Percentiles rank a stretch among this genome's conserved stretches.
These are phyloP conservation scores for Hyphodiscus sp. DNA, from an alignment of 2,329 filamentous ascomycete genomes.

Conservation along the genomic window DNA sequence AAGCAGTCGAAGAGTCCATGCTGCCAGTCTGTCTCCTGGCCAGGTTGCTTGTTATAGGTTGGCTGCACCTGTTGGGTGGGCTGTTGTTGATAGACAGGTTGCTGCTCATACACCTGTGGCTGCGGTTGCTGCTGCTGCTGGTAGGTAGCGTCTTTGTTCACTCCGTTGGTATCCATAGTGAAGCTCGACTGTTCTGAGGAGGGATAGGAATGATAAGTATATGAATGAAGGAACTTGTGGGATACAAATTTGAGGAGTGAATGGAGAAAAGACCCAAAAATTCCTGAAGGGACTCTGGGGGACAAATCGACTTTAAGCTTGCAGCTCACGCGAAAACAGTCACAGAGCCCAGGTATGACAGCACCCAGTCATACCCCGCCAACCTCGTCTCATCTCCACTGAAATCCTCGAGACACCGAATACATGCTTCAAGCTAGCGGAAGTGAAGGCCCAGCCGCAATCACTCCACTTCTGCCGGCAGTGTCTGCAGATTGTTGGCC, in stretches of 20 bases:
- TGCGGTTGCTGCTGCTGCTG: too few relatives aligned
- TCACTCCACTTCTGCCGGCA: background rate
- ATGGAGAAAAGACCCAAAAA: background rate
- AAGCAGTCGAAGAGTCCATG: conserved; percentile 21
- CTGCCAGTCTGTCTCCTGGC: conserved; percentile 14
- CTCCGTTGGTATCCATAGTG: background rate
- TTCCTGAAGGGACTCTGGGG: background rate
- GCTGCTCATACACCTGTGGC: background rate
- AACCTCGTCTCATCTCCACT: background rate
- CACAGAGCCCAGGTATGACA: background rate
- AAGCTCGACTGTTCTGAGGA: background rate
- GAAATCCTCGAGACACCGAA: background rate
- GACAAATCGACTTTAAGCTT: background rate
- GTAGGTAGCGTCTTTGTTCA: background rate
- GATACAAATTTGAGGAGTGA: background rate
- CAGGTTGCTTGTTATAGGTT: conserved; percentile 2
- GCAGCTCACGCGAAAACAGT: background rate
- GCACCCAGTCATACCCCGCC: background rate
- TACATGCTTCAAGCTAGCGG: background rate
- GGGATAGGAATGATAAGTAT: background rate
- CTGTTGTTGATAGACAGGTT: conserved; percentile 1
- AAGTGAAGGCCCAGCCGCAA: background rate
- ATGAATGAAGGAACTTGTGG: background rate
- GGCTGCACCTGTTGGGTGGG: background rate
- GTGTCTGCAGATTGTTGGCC: background rate